Evolutionary conservation across 164 flowering plant species (phyloP).

Genomic region (Vitis rupestris): DNA sequence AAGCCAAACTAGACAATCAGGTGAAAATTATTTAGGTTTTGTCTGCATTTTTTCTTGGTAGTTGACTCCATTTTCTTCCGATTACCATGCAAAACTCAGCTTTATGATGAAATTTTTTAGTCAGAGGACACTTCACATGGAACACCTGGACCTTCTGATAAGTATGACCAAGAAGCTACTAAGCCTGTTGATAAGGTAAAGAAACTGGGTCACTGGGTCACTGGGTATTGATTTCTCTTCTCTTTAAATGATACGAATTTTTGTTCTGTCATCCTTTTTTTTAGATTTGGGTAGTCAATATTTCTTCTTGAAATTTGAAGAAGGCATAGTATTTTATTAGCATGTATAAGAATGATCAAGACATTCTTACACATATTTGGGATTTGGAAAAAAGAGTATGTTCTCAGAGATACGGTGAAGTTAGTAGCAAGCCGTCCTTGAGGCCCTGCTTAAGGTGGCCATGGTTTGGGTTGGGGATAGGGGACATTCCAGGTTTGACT

Average conservation of each 20-base stretch:
- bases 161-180: conserved; percentile 67
- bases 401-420: too few species aligned
- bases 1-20: conserved; percentile 59
- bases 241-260: background rate
- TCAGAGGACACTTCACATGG: conserved; percentile 78
- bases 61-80: background rate
- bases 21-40: conserved; percentile 31
- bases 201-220: background rate
- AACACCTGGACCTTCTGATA: conserved; percentile 37
- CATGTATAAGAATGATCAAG: too few species aligned
- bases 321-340: too few species aligned
- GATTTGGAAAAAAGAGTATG: too few species aligned
- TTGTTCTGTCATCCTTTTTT: background rate
- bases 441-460: too few species aligned
- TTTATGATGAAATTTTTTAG: conserved; percentile 29
- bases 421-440: too few species aligned
- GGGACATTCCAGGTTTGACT: too few species aligned
- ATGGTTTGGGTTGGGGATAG: too few species aligned
- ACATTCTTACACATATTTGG: too few species aligned
- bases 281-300: background rate
- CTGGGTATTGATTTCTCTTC: background rate
- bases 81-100: background rate
- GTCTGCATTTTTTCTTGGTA: background rate
- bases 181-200: conserved; percentile 73
- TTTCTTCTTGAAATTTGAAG: background rate